Base-by-base conservation (phyloP, 805 yeast species). In the Cyberlindnera mississippiensis region DNA sequence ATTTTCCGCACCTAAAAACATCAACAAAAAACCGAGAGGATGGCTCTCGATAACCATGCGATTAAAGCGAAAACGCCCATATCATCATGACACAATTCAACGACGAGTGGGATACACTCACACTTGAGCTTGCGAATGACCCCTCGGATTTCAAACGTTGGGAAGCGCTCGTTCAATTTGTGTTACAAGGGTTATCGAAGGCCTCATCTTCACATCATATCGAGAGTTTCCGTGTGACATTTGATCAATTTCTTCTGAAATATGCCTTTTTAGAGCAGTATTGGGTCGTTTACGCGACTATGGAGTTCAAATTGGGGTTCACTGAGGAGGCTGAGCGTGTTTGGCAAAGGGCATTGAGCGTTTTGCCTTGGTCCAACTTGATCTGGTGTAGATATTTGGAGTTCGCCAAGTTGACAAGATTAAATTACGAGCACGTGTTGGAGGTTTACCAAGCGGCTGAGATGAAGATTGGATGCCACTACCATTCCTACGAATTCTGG, bases 211-310 rank as follows among this genome's bases (percentile, higher is more conserved):
- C 19, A 0, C 48, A 50, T 7, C 60, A 66, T 33, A 47, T 68
- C 7, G 55, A 62, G 16, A 43, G 66, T 9, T 53, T 78, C 28
- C 52, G 72, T 33, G 45, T 60, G 4, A 55, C 74, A 2, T 76
- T 70, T 48, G 64, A 64, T 33, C 65, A 70, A 30, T 54, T 78
- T 12, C 61, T 80, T 13, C 56, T 57, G 1, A 65, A 67, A 35
- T 79, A 60, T 50, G 85, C 86, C 0, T 55, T 62, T 5, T 57
- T 72, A 24, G 76, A 72, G 46, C 74, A 73, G 34, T 76, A 76
- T 51, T 80, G 85, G 85, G 60, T 75, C n/a, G 64, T 71, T 29
- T 77, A 63, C 54, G 82, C 83, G 0, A 52, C 59, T 4, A 62
- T 71, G 67, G 72, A 71, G 48, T 73, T 68, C 48, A 61, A 58